Evolutionary conservation across 495 filamentous ascomycete species (phyloP).

Genomic region (Neurospora cerealis): DNA sequence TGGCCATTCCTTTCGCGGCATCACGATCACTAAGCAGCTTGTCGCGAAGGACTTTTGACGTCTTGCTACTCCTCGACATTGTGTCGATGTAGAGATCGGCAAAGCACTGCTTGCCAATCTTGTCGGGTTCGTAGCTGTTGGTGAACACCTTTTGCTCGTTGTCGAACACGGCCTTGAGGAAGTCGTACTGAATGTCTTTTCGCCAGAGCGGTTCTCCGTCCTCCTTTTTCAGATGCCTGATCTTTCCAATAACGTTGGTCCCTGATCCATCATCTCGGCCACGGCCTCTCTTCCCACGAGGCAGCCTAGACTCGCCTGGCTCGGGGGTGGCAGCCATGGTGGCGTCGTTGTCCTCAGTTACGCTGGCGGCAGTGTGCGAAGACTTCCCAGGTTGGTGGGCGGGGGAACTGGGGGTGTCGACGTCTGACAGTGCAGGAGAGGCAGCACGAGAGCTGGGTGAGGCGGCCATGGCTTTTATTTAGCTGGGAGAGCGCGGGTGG

Average conservation of each 20-base stretch:
- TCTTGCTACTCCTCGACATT: constrained; percentile 98
- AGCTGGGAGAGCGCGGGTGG: background rate
- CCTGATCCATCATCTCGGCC: constrained; percentile 20
- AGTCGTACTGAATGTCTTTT: constrained; percentile 95
- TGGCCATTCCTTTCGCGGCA: constrained; percentile 94
- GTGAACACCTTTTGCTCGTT: constrained; percentile 79
- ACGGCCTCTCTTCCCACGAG: constrained; percentile 23
- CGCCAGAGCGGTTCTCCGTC: constrained; percentile 95
- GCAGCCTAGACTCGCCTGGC: constrained; percentile 16
- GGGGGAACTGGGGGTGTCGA: constrained; percentile 23
- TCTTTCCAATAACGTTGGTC: constrained; percentile 66
- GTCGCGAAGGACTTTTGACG: constrained; percentile 94
- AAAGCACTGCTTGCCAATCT: constrained; percentile 67
- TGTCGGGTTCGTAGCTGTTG: constrained; percentile 64
- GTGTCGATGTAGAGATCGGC: constrained; percentile 96
- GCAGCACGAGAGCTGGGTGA: constrained; percentile 19
- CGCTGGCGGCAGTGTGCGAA: constrained; percentile 8
- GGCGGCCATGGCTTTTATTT: constrained; percentile 19
- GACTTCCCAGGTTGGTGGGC: background rate
- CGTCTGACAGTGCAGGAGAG: constrained; percentile 16
- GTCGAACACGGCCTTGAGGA: constrained; percentile 84
- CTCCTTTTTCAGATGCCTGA: constrained; percentile 92
- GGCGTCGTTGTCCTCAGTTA: constrained; percentile 26
- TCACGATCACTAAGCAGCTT: constrained; percentile 89
- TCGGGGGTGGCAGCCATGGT: constrained; percentile 25